Conservation (phyloP, 2,329 filamentous ascomycete genomes). For the Alternaria atra region DNA sequence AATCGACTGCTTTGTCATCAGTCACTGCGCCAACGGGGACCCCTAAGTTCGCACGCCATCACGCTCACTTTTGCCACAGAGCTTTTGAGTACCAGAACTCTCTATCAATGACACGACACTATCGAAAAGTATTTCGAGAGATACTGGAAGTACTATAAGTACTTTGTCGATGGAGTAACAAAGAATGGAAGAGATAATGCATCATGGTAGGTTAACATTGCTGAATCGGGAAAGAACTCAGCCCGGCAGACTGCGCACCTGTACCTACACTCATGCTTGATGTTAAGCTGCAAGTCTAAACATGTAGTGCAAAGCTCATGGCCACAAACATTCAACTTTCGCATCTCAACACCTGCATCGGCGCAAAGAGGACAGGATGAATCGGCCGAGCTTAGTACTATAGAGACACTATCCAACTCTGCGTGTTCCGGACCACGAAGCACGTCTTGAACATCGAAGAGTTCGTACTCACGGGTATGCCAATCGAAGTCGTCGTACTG, state of each 20-base stretch:
- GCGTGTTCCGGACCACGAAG: conserved; percentile 4
- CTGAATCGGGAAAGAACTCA: conserved; percentile 1
- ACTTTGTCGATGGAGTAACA: not conserved
- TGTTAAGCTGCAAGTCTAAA: conserved; percentile 1
- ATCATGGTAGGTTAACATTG: not conserved
- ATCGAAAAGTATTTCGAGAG: not conserved
- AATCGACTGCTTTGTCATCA: not conserved
- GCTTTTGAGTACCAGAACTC: not conserved
- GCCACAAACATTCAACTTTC: conserved; percentile 3
- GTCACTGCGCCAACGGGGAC: not conserved
- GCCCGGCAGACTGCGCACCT: conserved; percentile 11
- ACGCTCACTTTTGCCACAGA: not conserved
- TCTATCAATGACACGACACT: not conserved
- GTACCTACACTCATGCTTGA: conserved; percentile 5
- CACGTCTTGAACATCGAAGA: not conserved
- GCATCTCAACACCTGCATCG: not conserved
- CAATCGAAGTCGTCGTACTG: not conserved
- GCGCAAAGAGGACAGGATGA: conserved; percentile 4
- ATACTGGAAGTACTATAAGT: not conserved
- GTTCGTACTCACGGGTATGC: not conserved
- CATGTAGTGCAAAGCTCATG: conserved; percentile 6
- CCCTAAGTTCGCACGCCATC: not conserved
- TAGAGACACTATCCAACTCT: not conserved
- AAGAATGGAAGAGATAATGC: not conserved
- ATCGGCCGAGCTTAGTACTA: not conserved